These are phyloP conservation scores for Mycena leptocephala DNA, from an alignment of 768 basidiomycete species.

Conservation along the genomic window DNA sequence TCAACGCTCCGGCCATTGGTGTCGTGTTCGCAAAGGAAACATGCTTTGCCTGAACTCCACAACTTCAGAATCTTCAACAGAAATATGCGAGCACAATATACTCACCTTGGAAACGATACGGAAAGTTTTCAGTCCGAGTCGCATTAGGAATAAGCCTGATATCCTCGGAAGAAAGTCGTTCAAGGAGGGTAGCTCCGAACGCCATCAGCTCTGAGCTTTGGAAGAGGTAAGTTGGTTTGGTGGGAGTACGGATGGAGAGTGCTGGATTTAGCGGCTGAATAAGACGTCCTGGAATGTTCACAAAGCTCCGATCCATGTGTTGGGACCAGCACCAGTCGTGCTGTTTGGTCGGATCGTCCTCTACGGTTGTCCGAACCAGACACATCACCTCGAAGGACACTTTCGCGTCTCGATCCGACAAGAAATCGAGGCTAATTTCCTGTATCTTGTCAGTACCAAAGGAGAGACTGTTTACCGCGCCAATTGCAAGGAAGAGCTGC, in stretches of 20 bases:
- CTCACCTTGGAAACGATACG: too few species aligned
- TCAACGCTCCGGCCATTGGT: too few species aligned
- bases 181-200: not conserved
- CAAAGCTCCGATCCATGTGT: not conserved
- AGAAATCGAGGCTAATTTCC: slow-evolving; percentile 1
- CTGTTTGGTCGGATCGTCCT: not conserved
- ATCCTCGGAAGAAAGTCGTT: not conserved
- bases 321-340: slow-evolving; percentile 11
- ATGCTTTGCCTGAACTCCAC: too few species aligned
- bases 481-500: not conserved
- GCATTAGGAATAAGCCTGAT: not conserved
- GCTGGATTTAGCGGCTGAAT: too few species aligned
- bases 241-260: too few species aligned
- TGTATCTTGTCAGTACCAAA: not conserved
- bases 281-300: too few species aligned
- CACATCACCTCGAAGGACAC: slow-evolving; percentile 1
- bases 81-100: too few species aligned
- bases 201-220: slow-evolving; percentile 4
- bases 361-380: not conserved
- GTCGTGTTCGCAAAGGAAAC: too few species aligned
- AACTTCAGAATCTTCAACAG: too few species aligned
- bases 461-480: not conserved
- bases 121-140: too few species aligned
- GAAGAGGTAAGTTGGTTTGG: slow-evolving; percentile 4
- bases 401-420: not conserved